A percentile compares a stretch with the other conserved stretches of the same genome.
Conservation (phyloP, 108 stramenopile species). For the Fistulifera pelliculosa region DNA sequence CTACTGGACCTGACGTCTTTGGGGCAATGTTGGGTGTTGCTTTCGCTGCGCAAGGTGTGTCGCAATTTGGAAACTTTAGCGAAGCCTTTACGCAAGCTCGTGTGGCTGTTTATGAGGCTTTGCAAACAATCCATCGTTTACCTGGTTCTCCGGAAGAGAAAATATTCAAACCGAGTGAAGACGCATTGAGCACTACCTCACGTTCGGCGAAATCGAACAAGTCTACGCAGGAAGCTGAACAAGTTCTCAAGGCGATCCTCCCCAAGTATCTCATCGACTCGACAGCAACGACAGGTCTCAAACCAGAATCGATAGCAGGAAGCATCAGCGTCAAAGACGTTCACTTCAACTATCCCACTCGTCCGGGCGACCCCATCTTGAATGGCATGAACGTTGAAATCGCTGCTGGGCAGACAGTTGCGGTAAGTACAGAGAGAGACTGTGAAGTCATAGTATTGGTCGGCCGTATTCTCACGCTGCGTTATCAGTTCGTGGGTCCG, state of each 20-base stretch:
- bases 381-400: constrained; percentile 47
- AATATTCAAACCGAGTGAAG: constrained; percentile 19
- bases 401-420: constrained; percentile 38
- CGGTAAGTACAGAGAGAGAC: no score
- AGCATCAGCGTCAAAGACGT: constrained; percentile 55
- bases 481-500: constrained; percentile 73
- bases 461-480: no score
- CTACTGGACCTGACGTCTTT: constrained; percentile 47
- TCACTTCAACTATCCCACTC: constrained; percentile 75
- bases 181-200: constrained; percentile 10
- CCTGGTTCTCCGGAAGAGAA: constrained; percentile 25
- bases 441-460: no score
- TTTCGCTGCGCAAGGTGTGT: constrained; percentile 59
- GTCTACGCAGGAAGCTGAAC: constrained; percentile 1
- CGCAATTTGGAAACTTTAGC: constrained; percentile 46
- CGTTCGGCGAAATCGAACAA: neutral
- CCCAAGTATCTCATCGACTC: constrained; percentile 56
- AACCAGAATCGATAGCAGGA: constrained; percentile 37
- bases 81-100: constrained; percentile 58
- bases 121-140: constrained; percentile 46
- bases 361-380: constrained; percentile 54
- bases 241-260: constrained; percentile 18
- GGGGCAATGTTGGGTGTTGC: constrained; percentile 69
- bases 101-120: constrained; percentile 36
- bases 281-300: constrained; percentile 38